Evolutionary conservation across 495 filamentous ascomycete genomes (phyloP), one percentile per base, ranked within the genome.

Genomic region (Chaetomium tenue): DNA sequence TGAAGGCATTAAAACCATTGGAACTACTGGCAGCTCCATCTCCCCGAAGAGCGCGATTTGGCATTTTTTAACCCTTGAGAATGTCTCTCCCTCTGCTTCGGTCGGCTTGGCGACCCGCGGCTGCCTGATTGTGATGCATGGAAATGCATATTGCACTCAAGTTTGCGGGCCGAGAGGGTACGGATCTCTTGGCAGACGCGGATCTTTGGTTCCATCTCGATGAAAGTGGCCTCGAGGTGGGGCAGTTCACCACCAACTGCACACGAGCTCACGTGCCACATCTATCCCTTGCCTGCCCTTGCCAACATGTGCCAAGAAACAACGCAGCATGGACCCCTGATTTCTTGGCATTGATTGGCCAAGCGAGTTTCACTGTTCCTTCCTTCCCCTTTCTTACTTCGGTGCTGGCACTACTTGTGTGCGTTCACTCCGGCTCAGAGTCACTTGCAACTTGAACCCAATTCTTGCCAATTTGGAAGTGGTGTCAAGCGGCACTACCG

Each of bases 321-420:
- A 37, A 37, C 33, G 8, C 28, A 6, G 5, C 23, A 20, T 12
- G 42, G 47, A 7, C 44, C 28, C 22, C 5, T 26, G 3, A 0
- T 6, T 22, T 23, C 47, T 48, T 46, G 46, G 33, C 58, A 30
- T 12, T 53, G 64, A 66, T 62, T 62, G 60, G 59, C 39, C 44
- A 20, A 13, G 13, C 46, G 44, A 20, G 59, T 59, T 60, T 52
- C 60, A 58, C 23, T 26, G 65, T 56, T 56, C 40, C 55, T 56
- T 56, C 40, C 55, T 66, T 22, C 65, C 65, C 65, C 44, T 66
- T 66, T 59, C 52, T 61, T 44, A 63, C 51, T 16, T 25, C 9
- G 33, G 33, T 22, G 18, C 22, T 11, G 16, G 7, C 33, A 37
- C 6, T 12, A 8, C 33, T 12, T 12, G 9, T 11, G 6, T 37